These are phyloP conservation scores for Trichophyton benhamiae DNA, from an alignment of 2,329 filamentous ascomycete species.

Conservation along the genomic window DNA sequence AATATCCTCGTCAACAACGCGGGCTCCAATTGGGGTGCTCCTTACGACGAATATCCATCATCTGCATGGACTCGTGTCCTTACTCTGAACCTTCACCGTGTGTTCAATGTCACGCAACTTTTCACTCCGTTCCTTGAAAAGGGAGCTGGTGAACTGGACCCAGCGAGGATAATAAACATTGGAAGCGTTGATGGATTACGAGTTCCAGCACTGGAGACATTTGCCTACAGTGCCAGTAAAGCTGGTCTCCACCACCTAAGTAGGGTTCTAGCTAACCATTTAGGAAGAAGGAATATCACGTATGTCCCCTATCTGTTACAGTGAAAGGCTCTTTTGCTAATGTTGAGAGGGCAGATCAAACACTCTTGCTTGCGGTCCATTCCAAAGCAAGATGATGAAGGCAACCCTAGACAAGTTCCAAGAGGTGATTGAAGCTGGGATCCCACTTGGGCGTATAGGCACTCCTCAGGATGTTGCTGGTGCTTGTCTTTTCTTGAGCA, in stretches of 20 bases:
- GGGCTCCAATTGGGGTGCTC: conserved; percentile 43
- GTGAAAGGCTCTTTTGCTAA: conserved; percentile 52
- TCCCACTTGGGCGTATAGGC: conserved; percentile 57
- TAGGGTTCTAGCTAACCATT: conserved; percentile 39
- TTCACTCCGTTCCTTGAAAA: conserved; percentile 39
- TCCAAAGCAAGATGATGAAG: conserved; percentile 44
- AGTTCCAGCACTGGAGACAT: conserved; percentile 41
- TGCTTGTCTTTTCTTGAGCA: conserved; percentile 56
- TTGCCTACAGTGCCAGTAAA: conserved; percentile 42
- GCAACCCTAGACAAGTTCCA: conserved; percentile 40
- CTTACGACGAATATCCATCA: conserved; percentile 47
- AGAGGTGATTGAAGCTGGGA: conserved; percentile 40
- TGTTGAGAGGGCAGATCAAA: conserved; percentile 43
- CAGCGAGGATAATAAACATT: conserved; percentile 42
- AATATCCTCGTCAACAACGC: conserved; percentile 42
- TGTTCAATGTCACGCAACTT: conserved; percentile 38
- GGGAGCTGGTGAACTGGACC: conserved; percentile 32
- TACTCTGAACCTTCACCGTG: conserved; percentile 42
- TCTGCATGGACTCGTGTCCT: conserved; percentile 47
- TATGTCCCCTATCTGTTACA: conserved; percentile 27
- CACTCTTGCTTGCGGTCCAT: conserved; percentile 58
- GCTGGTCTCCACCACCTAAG: conserved; percentile 43
- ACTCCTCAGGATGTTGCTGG: conserved; percentile 57
- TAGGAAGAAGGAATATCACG: conserved; percentile 42
- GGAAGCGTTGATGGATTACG: conserved; percentile 44